Percentiles rank a stretch among this genome's conserved stretches.
Conservation (phyloP, 768 basidiomycete species). For the Lactarius vividus region DNA sequence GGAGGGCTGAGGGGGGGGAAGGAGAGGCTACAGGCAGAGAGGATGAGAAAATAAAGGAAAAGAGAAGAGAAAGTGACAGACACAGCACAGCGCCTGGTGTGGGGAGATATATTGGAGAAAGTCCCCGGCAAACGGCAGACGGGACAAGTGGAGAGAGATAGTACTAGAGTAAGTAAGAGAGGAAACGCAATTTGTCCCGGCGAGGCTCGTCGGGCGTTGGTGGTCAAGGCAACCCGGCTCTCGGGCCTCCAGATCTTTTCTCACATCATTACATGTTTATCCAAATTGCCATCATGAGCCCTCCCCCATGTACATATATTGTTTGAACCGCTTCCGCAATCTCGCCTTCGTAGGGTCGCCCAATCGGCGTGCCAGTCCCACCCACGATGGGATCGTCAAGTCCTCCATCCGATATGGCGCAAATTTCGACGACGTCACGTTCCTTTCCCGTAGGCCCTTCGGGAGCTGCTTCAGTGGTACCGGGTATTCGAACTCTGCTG, state of each 20-base stretch:
- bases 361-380: slow-evolving; percentile 61
- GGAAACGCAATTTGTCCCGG: slow-evolving; percentile 25
- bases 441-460: slow-evolving; percentile 42
- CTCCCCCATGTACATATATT: slow-evolving; percentile 69
- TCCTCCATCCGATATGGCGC: slow-evolving; percentile 74
- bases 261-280: slow-evolving; percentile 14
- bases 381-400: slow-evolving; percentile 75
- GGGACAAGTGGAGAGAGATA: slow-evolving; percentile 19
- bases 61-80: slow-evolving; percentile 22
- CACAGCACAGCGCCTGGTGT: slow-evolving; percentile 17
- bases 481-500: slow-evolving; percentile 42
- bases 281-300: slow-evolving; percentile 6
- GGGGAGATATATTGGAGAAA: slow-evolving; percentile 29
- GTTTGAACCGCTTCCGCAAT: slow-evolving; percentile 61
- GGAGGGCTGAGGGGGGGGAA: slow-evolving; percentile 34
- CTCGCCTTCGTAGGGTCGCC: slow-evolving; percentile 49
- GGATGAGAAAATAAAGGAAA: slow-evolving; percentile 22
- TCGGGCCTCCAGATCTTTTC: slow-evolving; percentile 13
- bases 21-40: slow-evolving; percentile 17
- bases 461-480: slow-evolving; percentile 59
- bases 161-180: slow-evolving; percentile 20
- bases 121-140: slow-evolving; percentile 20
- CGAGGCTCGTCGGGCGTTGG: slow-evolving; percentile 40
- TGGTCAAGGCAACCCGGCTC: slow-evolving; percentile 51
- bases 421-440: slow-evolving; percentile 46